Evolutionary conservation across 805 yeast species (phyloP).

Genomic region (Wickerhamiella domercqiae): DNA sequence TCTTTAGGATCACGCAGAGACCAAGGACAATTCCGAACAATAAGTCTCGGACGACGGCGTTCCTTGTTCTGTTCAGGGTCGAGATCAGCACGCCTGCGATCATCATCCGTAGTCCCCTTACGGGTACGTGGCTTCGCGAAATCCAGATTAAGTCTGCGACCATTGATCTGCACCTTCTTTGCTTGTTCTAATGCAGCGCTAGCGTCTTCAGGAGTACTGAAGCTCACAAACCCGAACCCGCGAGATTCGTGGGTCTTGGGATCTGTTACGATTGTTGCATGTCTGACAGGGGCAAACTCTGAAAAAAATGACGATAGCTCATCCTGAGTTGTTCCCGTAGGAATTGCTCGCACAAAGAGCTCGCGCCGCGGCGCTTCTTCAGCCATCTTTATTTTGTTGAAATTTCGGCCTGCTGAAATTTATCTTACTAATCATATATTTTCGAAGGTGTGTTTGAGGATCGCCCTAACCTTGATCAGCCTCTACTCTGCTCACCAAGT

Average conservation of each 20-base stretch:
- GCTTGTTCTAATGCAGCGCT: slow-evolving; percentile 53
- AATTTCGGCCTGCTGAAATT: slow-evolving; percentile 27
- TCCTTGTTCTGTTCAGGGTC: slow-evolving; percentile 23
- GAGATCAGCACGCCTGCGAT: slow-evolving; percentile 4
- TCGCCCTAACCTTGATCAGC: slow-evolving; percentile 3
- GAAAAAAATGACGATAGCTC: slow-evolving; percentile 75
- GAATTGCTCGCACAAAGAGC: slow-evolving; percentile 75
- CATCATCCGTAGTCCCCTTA: slow-evolving; percentile 16
- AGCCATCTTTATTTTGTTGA: neutral
- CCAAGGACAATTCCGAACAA: slow-evolving; percentile 93
- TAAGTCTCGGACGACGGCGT: slow-evolving; percentile 72
- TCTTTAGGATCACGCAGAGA: slow-evolving; percentile 66
- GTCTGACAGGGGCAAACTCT: slow-evolving; percentile 86
- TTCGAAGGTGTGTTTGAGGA: neutral
- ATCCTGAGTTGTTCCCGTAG: slow-evolving; percentile 65
- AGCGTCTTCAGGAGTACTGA: slow-evolving; percentile 74
- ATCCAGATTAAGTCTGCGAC: slow-evolving; percentile 57
- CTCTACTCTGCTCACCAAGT: slow-evolving; percentile 20
- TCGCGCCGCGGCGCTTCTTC: slow-evolving; percentile 15
- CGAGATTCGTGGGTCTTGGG: slow-evolving; percentile 52
- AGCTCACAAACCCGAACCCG: slow-evolving; percentile 94
- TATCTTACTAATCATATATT: neutral
- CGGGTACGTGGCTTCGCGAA: slow-evolving; percentile 88
- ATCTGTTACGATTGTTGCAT: slow-evolving; percentile 82
- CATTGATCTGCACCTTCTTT: slow-evolving; percentile 49